phyloP scores from a whole-genome alignment of 1,139 yeast genomes.

The Suhomyces chickasaworum region DNA sequence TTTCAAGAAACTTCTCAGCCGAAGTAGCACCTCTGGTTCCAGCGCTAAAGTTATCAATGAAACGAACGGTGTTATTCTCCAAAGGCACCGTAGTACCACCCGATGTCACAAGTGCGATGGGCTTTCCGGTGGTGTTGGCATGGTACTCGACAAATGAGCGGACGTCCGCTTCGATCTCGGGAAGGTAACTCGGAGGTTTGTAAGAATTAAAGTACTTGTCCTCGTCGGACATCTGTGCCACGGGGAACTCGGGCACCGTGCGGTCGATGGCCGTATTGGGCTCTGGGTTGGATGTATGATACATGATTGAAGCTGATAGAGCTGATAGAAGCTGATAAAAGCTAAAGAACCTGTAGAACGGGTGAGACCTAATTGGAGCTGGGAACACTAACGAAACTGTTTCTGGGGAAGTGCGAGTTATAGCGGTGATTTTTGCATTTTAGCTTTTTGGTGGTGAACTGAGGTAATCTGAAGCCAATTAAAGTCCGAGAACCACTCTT shows the following conservation, averaged over 20 bases:
- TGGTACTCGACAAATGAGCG: conserved; percentile 59
- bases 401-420: conserved; percentile 7
- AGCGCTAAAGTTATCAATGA: conserved; percentile 95
- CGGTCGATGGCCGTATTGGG: conserved; percentile 78
- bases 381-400: background rate
- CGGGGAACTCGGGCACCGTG: conserved; percentile 71
- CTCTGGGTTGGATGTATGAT: conserved; percentile 71
- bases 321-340: background rate
- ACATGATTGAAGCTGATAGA: conserved; percentile 13
- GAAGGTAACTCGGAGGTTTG: conserved; percentile 72
- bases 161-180: conserved; percentile 59
- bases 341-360: too few relatives aligned
- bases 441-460: background rate
- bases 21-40: conserved; percentile 98
- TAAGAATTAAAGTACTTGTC: conserved; percentile 72
- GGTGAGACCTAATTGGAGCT: too few relatives aligned
- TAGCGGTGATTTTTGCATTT: too few relatives aligned
- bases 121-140: conserved; percentile 40
- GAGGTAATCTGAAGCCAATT: too few relatives aligned
- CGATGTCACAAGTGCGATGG: conserved; percentile 80
- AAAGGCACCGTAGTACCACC: conserved; percentile 99
- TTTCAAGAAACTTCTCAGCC: conserved; percentile 84
- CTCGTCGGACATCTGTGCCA: conserved; percentile 74
- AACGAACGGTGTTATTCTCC: conserved; percentile 93
- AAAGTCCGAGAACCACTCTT: too few relatives aligned